A percentile compares a stretch with the other conserved stretches of the same genome.
These are phyloP conservation scores for Ogataea nitratoaversa DNA, from an alignment of 805 yeast species.

Conservation along the genomic window DNA sequence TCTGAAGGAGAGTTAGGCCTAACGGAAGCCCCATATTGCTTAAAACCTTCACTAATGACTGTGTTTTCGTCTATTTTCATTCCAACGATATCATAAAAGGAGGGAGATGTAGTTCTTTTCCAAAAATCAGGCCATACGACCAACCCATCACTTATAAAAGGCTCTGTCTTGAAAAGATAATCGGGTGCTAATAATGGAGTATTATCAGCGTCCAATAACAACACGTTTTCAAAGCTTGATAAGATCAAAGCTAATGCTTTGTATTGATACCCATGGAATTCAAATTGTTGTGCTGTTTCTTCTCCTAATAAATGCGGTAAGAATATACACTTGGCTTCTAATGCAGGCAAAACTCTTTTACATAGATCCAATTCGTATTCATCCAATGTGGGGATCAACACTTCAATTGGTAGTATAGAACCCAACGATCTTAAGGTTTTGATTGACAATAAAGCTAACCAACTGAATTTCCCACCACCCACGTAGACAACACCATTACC, in stretches of 20 bases:
- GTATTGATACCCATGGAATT: constrained; percentile 57
- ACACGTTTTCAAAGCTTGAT: constrained; percentile 63
- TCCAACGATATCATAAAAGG: constrained; percentile 43
- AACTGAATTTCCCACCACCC: constrained; percentile 75
- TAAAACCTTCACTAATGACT: constrained; percentile 37
- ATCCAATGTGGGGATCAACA: constrained; percentile 64
- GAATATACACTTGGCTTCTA: constrained; percentile 62
- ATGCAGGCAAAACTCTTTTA: constrained; percentile 49
- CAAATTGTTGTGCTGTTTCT: constrained; percentile 37
- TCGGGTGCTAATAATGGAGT: constrained; percentile 63
- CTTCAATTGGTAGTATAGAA: constrained; percentile 71
- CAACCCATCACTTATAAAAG: constrained; percentile 49
- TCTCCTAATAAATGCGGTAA: constrained; percentile 56
- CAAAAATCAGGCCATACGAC: constrained; percentile 45
- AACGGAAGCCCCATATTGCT: constrained; percentile 29
- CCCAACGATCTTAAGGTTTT: constrained; percentile 59
- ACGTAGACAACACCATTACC: constrained; percentile 65
- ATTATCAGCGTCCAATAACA: constrained; percentile 71
- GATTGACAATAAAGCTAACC: constrained; percentile 62
- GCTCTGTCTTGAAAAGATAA: constrained; percentile 49
- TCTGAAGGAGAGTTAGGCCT: constrained; percentile 29
- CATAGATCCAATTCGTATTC: constrained; percentile 73
- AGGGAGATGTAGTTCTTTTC: constrained; percentile 52
- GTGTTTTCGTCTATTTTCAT: constrained; percentile 37
- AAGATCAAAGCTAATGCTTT: constrained; percentile 63